Conservation (phyloP, 352 stramenopile genomes). For the Phytopythium aichiense region DNA sequence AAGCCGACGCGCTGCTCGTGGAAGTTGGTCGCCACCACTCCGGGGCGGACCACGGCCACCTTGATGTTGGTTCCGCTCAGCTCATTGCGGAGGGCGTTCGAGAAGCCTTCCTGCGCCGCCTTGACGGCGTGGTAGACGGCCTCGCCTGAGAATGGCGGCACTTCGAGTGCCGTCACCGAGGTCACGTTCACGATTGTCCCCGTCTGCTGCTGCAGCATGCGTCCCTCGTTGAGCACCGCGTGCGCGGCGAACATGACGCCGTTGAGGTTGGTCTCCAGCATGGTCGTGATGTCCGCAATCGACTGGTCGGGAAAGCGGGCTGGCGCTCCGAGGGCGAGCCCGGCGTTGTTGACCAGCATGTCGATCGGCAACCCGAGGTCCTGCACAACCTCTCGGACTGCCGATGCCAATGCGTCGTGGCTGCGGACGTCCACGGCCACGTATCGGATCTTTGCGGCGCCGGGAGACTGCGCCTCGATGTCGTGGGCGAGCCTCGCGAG, state of each 20-base stretch:
- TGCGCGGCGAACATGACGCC: constrained; percentile 20
- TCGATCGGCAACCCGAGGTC: constrained; percentile 16
- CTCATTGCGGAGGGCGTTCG: constrained; percentile 23
- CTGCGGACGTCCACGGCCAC: constrained; percentile 15
- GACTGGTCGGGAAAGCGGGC: constrained; percentile 20
- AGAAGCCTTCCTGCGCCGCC: constrained; percentile 22
- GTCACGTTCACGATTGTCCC: constrained; percentile 25
- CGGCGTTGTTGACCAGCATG: constrained; percentile 27
- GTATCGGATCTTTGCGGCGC: constrained; percentile 8
- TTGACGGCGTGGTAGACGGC: constrained; percentile 25
- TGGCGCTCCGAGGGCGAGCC: constrained; percentile 16
- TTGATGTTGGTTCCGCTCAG: constrained; percentile 26
- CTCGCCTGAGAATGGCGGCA: constrained; percentile 20
- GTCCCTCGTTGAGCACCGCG: constrained; percentile 19
- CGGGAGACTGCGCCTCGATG: constrained; percentile 8
- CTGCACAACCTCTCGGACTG: constrained; percentile 12
- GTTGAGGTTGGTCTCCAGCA: constrained; percentile 24
- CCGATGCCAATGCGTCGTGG: constrained; percentile 10
- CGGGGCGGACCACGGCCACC: constrained; percentile 22
- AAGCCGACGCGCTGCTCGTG: constrained; percentile 27
- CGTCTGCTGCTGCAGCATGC: constrained; percentile 16
- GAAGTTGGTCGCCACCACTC: constrained; percentile 28
- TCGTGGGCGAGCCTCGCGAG: constrained; percentile 11
- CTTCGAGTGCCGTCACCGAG: constrained; percentile 22
- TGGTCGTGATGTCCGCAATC: constrained; percentile 20